Base-by-base conservation (phyloP, 148 eudicot species). In the Rhododendron henanense region DNA sequence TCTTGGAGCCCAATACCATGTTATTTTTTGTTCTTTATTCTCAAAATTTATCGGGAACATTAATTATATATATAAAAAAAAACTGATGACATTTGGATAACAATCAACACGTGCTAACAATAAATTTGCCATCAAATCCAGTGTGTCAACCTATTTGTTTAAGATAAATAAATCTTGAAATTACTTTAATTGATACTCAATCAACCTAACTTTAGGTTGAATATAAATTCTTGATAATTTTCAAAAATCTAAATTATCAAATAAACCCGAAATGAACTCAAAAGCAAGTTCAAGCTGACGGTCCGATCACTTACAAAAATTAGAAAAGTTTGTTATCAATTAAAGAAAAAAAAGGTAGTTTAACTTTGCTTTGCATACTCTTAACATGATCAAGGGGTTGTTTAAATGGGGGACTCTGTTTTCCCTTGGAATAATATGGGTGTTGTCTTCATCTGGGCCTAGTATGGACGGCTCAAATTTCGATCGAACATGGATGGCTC, bases 321-420 rank as follows among this genome's bases (percentile, higher is more conserved):
- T 15, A 16, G 6, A 15, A 18, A 55, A 18, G 21, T 55, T 55
- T 55, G 18, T 15, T 13, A 15, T 53, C 4, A 41, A 5, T 41
- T 53, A 3, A 14, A 51, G 53, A 15, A 53, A 13, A 53, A 53
- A 14, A 3, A n/a, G 19, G 50, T 47, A 47, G 23, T 16, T 55
- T 55, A 55, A 4, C 21, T 55, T 18, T 55, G 71, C 11, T 65
- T 65, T 65, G 71, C 31, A 65, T 61, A 19, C 78, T 82, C 53
- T 53, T 81, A 69, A 11, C 80, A 79, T 74, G 69, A 87, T 87
- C 21, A 65, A 55, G 53, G 28, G 19, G 45, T 41, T 41, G 45
- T 41, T 41, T 41, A 41, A 41, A 41, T 41, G 45, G 45, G 45
- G 45, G 1, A 41, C 1, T 1, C 1, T 41, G 1, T 0, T 41